These are phyloP conservation scores for Gypsophila paniculata DNA, from an alignment of 179 eudicot species.

Conservation along the genomic window DNA sequence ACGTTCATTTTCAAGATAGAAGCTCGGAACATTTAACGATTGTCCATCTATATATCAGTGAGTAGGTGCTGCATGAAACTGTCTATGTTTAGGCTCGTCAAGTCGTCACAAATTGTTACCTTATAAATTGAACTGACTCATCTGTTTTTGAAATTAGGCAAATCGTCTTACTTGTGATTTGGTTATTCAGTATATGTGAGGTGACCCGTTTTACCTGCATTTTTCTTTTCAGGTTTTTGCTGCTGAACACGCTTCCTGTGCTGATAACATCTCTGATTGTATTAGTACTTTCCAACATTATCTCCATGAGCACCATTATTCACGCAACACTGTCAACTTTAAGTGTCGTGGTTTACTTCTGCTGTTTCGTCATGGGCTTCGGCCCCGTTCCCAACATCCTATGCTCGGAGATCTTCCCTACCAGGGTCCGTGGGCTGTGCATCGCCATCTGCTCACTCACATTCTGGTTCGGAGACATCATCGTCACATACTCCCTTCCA, in stretches of 20 bases:
- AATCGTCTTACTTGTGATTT: neutral
- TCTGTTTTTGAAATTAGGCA: too few species aligned
- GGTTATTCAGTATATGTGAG: neutral
- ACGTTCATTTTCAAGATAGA: too few species aligned
- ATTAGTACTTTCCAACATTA: conserved; percentile 45
- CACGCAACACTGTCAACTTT: conserved; percentile 60
- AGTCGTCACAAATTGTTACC: too few species aligned
- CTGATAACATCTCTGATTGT: conserved; percentile 41
- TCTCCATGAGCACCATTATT: conserved; percentile 36
- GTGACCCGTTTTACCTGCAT: neutral
- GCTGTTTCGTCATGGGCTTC: conserved; percentile 80
- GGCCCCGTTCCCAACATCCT: conserved; percentile 82
- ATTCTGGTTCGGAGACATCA: conserved; percentile 70
- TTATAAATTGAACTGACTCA: too few species aligned
- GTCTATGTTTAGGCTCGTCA: too few species aligned
- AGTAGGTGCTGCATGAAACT: too few species aligned
- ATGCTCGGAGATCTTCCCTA: conserved; percentile 77
- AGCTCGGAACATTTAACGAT: too few species aligned
- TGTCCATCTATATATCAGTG: neutral
- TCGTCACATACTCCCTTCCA: conserved; percentile 74
- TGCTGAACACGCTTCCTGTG: conserved; percentile 59
- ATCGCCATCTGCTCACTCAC: conserved; percentile 77
- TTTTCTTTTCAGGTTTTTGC: conserved; percentile 42
- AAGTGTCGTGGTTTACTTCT: conserved; percentile 66
- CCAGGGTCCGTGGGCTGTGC: conserved; percentile 69